phyloP scores from a whole-genome alignment of 345 rosid species.

The Cardamine resedifolia region DNA sequence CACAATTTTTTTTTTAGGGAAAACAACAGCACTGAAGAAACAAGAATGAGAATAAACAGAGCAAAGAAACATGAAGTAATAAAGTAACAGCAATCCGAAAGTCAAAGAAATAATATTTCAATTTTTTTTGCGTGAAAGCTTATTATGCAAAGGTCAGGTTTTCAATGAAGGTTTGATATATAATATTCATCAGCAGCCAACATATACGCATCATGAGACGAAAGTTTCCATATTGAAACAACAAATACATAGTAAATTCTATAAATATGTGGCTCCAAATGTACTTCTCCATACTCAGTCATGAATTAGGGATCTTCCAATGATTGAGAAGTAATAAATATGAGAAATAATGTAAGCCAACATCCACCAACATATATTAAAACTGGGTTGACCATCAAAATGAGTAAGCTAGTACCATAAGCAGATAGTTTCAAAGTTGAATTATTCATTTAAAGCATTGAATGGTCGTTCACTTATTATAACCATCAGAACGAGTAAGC shows the following conservation, averaged over 20 bases:
- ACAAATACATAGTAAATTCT: neutral
- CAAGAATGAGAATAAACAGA: constrained; percentile 14
- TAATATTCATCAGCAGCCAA: neutral
- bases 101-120: neutral
- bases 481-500: neutral
- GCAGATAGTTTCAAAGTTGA: constrained; percentile 13
- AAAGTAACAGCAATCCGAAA: neutral
- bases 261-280: constrained; percentile 8
- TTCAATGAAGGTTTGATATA: neutral
- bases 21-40: neutral
- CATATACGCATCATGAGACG: constrained; percentile 2
- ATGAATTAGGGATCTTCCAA: neutral
- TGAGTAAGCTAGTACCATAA: neutral
- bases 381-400: neutral
- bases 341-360: neutral
- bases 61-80: neutral
- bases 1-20: neutral
- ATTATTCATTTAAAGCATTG: neutral
- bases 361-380: neutral
- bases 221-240: neutral
- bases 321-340: neutral
- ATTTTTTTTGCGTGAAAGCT: neutral
- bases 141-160: neutral
- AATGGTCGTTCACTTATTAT: neutral
- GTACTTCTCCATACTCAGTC: neutral